Conservation (phyloP, 768 basidiomycete genomes). For the Termitomyces sp. region DNA sequence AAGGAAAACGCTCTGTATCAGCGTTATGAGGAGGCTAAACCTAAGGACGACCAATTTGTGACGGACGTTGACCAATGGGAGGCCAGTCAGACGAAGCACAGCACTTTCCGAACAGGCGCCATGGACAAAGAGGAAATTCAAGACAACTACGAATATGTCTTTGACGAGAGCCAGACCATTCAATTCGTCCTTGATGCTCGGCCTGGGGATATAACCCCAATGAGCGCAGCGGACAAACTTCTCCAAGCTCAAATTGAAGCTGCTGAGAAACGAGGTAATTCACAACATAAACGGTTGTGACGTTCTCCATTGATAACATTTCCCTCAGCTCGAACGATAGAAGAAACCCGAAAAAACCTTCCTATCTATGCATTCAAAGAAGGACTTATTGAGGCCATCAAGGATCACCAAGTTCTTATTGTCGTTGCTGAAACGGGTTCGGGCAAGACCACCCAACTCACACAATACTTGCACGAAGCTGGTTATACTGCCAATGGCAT, state of each 20-base stretch:
- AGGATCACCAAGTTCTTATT: conserved; percentile 91
- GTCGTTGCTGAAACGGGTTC: conserved; percentile 99
- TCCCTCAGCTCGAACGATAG: conserved; percentile 74
- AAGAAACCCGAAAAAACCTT: conserved; percentile 89
- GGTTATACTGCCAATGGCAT: conserved; percentile 86
- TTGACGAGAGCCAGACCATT: conserved; percentile 97
- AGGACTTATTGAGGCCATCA: conserved; percentile 83
- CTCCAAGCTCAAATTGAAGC: conserved; percentile 88
- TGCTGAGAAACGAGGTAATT: conserved; percentile 83
- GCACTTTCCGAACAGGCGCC: conserved; percentile 88
- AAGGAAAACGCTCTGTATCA: conserved; percentile 89
- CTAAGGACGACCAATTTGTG: conserved; percentile 89
- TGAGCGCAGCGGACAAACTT: conserved; percentile 83
- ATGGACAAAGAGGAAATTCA: conserved; percentile 81
- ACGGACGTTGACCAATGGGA: conserved; percentile 99
- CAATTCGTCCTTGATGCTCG: conserved; percentile 87
- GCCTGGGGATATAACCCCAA: conserved; percentile 54
- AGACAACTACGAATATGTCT: conserved; percentile 95
- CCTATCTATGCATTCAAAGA: conserved; percentile 91
- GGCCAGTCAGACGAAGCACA: conserved; percentile 82
- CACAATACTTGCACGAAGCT: conserved; percentile 97
- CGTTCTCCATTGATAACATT: background rate
- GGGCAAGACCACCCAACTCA: conserved; percentile 97
- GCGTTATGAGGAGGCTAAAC: conserved; percentile 92
- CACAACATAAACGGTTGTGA: background rate